These are phyloP conservation scores for Colletotrichum endophyticum DNA, from an alignment of 2,329 filamentous ascomycete genomes.

Conservation along the genomic window DNA sequence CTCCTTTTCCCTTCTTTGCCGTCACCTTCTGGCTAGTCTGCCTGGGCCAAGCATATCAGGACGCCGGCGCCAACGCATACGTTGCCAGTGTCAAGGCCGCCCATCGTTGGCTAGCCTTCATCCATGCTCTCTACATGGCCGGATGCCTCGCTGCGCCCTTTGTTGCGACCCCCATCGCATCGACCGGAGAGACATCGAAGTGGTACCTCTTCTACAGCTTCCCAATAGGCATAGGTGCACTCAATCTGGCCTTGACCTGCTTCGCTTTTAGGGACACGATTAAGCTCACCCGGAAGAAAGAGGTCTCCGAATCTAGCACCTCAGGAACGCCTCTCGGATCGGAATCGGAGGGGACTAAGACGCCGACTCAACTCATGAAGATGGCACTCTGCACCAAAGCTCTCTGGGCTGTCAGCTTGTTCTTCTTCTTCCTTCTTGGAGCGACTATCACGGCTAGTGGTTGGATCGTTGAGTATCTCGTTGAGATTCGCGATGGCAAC, in stretches of 20 bases:
- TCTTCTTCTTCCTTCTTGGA: slow-evolving; percentile 69
- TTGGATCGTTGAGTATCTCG: slow-evolving; percentile 70
- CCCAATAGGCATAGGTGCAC: slow-evolving; percentile 54
- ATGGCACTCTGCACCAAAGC: slow-evolving; percentile 46
- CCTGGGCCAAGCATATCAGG: slow-evolving; percentile 67
- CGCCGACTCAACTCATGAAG: slow-evolving; percentile 47
- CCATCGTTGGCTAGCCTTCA: slow-evolving; percentile 66
- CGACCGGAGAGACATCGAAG: slow-evolving; percentile 32
- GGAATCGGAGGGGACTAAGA: slow-evolving; percentile 17
- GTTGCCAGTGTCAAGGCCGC: slow-evolving; percentile 55
- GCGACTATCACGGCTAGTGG: slow-evolving; percentile 59
- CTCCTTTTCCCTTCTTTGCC: slow-evolving; percentile 62
- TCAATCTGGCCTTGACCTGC: slow-evolving; percentile 53
- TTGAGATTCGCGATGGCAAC: slow-evolving; percentile 61
- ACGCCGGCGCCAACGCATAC: slow-evolving; percentile 68
- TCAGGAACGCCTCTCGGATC: slow-evolving; percentile 23
- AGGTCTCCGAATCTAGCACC: background rate
- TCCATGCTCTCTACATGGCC: slow-evolving; percentile 66
- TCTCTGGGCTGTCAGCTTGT: slow-evolving; percentile 64
- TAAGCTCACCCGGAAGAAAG: slow-evolving; percentile 22
- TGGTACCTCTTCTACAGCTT: slow-evolving; percentile 65
- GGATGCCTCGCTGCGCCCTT: slow-evolving; percentile 64
- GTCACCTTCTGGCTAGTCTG: slow-evolving; percentile 63
- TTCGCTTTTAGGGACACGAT: slow-evolving; percentile 56
- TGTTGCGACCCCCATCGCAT: slow-evolving; percentile 55